Evolutionary conservation across 805 yeast genomes (phyloP).

Genomic region (Yarrowia sp.): DNA sequence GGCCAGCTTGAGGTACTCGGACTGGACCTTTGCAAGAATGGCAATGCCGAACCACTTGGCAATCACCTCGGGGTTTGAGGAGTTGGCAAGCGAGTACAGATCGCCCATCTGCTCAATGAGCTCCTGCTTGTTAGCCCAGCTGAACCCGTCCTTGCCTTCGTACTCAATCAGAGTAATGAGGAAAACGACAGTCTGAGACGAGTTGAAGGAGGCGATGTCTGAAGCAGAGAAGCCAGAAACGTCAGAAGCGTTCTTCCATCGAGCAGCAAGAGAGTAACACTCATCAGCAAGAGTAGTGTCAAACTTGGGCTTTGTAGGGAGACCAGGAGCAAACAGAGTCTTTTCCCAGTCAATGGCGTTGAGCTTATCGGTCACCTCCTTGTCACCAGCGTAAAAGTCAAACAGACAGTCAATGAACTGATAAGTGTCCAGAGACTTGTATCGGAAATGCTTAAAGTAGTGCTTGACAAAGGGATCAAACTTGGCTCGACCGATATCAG

Average conservation of each 20-base stretch:
- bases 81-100: conserved; percentile 48
- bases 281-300: conserved; percentile 75
- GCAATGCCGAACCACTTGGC: conserved; percentile 75
- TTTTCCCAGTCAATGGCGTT: conserved; percentile 78
- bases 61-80: conserved; percentile 76
- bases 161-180: conserved; percentile 37
- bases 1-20: conserved; percentile 54
- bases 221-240: conserved; percentile 42
- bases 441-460: conserved; percentile 69
- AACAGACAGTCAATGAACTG: conserved; percentile 75
- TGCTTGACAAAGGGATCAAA: conserved; percentile 80
- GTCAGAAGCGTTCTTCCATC: conserved; percentile 51
- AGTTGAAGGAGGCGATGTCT: conserved; percentile 59
- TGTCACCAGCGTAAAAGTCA: conserved; percentile 49
- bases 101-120: conserved; percentile 42
- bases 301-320: conserved; percentile 84
- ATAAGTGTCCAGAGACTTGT: conserved; percentile 73
- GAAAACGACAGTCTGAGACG: conserved; percentile 78
- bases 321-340: conserved; percentile 80
- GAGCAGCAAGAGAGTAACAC: conserved; percentile 61
- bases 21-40: conserved; percentile 51
- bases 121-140: conserved; percentile 10
- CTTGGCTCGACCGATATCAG: conserved; percentile 49
- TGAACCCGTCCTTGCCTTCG: conserved; percentile 23
- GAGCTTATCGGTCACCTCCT: conserved; percentile 42